These are phyloP conservation scores for Trichophyton benhamiae DNA, from an alignment of 2,329 filamentous ascomycete genomes.

Conservation along the genomic window DNA sequence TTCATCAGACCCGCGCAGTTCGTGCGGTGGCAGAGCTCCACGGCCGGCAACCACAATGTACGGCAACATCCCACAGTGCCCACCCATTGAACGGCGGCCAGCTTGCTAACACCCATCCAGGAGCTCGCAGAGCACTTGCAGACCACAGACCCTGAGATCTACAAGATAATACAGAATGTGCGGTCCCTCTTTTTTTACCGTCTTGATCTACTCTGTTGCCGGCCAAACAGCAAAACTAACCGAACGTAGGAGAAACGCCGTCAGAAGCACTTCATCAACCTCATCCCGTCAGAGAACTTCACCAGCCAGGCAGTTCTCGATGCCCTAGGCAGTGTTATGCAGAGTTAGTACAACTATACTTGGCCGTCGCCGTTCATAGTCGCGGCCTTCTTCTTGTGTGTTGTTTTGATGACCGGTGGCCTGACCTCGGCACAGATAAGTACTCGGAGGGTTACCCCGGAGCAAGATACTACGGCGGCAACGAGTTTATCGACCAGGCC, in stretches of 20 bases:
- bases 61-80: not conserved
- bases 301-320: conserved; percentile 87
- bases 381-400: not conserved
- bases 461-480: conserved; percentile 90
- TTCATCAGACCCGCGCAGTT: conserved; percentile 10
- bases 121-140: conserved; percentile 67
- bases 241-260: conserved; percentile 68
- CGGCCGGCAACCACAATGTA: conserved; percentile 32
- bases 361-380: too few species aligned
- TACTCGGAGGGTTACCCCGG: conserved; percentile 98
- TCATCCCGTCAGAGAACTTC: conserved; percentile 92
- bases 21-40: conserved; percentile 26
- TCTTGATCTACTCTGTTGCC: not conserved
- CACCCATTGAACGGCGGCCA: not conserved
- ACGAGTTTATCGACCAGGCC: conserved; percentile 86
- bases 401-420: conserved; percentile 10
- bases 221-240: not conserved
- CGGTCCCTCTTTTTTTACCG: not conserved
- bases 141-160: conserved; percentile 76
- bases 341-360: conserved; percentile 48
- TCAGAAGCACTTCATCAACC: conserved; percentile 97
- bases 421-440: conserved; percentile 54
- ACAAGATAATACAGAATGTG: conserved; percentile 83
- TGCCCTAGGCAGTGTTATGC: conserved; percentile 86
- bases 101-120: conserved; percentile 34